These are phyloP conservation scores for Rhizomucor pusillus DNA, from an alignment of 371 early-diverging fungal genomes.

Conservation along the genomic window DNA sequence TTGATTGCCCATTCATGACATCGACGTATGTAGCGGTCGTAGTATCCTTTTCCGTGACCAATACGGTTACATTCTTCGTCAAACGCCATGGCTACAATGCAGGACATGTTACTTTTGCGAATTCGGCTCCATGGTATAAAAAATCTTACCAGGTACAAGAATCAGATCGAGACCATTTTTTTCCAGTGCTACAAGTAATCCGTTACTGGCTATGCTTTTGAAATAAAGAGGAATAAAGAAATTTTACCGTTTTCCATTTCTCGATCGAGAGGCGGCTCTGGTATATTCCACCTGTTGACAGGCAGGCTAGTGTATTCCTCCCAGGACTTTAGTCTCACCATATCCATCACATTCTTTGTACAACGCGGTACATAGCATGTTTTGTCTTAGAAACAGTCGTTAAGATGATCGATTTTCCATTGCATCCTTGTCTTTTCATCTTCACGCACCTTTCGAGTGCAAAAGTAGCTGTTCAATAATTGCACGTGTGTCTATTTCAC, in stretches of 20 bases:
- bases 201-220: background rate
- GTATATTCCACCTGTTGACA: constrained; percentile 66
- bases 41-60: constrained; percentile 75
- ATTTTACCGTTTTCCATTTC: constrained; percentile 52
- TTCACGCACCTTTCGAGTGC: constrained; percentile 26
- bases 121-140: background rate
- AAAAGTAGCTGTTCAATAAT: constrained; percentile 56
- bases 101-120: background rate
- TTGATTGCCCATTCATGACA: constrained; percentile 30
- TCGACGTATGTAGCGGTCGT: constrained; percentile 37
- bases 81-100: constrained; percentile 56
- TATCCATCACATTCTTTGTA: constrained; percentile 61
- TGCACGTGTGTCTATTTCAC: constrained; percentile 57
- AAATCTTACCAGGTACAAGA: constrained; percentile 58
- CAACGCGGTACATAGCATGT: constrained; percentile 68
- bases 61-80: constrained; percentile 60
- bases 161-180: constrained; percentile 60
- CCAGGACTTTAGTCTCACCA: constrained; percentile 61
- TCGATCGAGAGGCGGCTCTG: constrained; percentile 58
- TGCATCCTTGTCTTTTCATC: background rate
- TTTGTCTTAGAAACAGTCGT: constrained; percentile 39
- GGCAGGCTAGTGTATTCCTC: constrained; percentile 62
- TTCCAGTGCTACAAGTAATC: constrained; percentile 38
- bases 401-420: background rate
- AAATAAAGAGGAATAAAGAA: background rate